Percentiles rank a stretch among this genome's conserved stretches.
Evolutionary conservation across 2,329 filamentous ascomycete genomes (phyloP).

Genomic region (Lasiodiplodia theobromae): DNA sequence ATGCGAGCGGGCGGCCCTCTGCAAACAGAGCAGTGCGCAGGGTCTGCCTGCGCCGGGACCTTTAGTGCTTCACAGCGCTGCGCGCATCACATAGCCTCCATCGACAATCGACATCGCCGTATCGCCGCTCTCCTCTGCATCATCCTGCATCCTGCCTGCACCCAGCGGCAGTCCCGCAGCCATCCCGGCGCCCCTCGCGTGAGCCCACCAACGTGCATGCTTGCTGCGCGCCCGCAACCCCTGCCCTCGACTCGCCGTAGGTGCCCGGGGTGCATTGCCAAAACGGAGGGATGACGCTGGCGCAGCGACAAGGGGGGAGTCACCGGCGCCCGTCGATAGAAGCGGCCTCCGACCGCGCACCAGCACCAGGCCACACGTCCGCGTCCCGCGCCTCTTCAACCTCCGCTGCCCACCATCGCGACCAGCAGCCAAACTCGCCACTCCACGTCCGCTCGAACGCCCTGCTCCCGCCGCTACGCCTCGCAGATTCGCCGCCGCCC

Average conservation of each 20-base stretch:
- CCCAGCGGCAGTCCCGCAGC: constrained; percentile 15
- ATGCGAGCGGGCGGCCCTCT: neutral
- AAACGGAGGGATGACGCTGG: constrained; percentile 13
- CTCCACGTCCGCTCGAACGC: neutral
- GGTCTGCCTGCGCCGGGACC: neutral
- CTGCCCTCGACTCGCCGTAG: constrained; percentile 12
- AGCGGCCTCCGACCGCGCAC: constrained; percentile 19
- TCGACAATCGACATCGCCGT: neutral
- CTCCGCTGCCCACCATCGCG: neutral
- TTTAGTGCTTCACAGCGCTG: neutral
- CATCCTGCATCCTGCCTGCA: constrained; percentile 6
- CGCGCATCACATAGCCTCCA: constrained; percentile 6
- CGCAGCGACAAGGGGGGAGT: constrained; percentile 16
- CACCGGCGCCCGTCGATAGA: constrained; percentile 15
- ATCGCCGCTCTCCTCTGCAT: constrained; percentile 1
- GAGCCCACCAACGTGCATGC: constrained; percentile 16
- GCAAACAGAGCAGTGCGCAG: constrained; percentile 14
- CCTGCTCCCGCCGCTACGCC: constrained; percentile 14
- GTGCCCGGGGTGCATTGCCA: constrained; percentile 10
- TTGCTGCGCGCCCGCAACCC: constrained; percentile 8
- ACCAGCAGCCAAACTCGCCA: constrained; percentile 16
- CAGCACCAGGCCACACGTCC: constrained; percentile 5
- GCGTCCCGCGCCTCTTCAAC: constrained; percentile 1
- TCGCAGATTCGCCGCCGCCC: neutral
- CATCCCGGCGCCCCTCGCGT: constrained; percentile 19